phyloP scores from a whole-genome alignment of 768 basidiomycete genomes.

The Boletus huronensis region DNA sequence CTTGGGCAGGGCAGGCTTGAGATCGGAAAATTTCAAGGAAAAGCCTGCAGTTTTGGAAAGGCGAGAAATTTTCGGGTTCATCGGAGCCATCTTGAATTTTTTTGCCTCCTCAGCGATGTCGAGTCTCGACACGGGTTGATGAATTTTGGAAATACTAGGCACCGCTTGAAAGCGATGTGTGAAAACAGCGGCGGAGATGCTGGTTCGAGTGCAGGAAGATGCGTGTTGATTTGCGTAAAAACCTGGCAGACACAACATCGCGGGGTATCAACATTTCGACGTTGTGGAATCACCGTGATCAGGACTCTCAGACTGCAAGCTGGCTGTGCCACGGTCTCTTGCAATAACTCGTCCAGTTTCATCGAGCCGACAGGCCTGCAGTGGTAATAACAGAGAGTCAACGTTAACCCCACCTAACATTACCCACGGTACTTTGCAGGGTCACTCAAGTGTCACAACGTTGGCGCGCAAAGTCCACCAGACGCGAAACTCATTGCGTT shows the following conservation, averaged over 20 bases:
- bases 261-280: not conserved
- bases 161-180: not conserved
- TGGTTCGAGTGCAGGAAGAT: not conserved
- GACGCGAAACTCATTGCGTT: not conserved
- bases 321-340: not conserved
- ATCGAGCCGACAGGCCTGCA: not conserved
- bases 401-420: not conserved
- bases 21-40: not conserved
- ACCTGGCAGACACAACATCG: not conserved
- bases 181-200: not conserved
- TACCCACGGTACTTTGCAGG: not conserved
- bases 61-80: not conserved
- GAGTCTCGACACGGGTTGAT: not conserved
- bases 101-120: not conserved
- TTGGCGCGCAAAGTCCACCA: not conserved
- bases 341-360: not conserved
- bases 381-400: no score
- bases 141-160: not conserved
- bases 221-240: constrained; percentile 2
- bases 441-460: no score
- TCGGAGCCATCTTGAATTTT: not conserved
- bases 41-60: not conserved
- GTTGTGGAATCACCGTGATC: not conserved
- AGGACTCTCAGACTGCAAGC: not conserved
- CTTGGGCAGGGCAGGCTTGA: no score